Evolutionary conservation across 2,329 filamentous ascomycete genomes (phyloP), one percentile per base, ranked within the genome.

Genomic region (Ophiostoma montium): DNA sequence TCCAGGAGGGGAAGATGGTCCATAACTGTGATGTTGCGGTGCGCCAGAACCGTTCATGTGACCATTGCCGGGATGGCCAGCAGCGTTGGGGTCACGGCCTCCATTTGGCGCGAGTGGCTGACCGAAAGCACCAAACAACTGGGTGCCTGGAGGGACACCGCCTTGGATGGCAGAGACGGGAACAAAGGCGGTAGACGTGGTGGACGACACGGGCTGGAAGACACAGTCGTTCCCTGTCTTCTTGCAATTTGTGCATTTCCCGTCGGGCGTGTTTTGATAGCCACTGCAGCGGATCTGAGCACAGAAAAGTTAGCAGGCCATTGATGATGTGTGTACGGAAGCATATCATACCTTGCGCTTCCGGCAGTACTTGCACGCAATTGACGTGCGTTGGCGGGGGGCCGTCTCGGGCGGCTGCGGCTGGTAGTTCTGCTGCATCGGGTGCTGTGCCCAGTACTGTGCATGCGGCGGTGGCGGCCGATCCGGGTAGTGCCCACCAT

Each of bases 251-350:
- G 74, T 70, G 55, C 75, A 79, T 54, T 78, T 76, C 11, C 75
- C 75, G 18, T 75, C 75, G 0, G 72, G 71, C 0, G 72, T 74
- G 53, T 74, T 76, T 51, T 75, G 70, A 54, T 78, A 78, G 27
- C 75, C 75, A 53, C 74, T 78, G 64, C 75, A 79, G 35, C 75
- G 73, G 54, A 79, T 79, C 75, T 78, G n/a, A n/a, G n/a, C n/a
- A n/a, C n/a, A n/a, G n/a, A n/a, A n/a, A n/a, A n/a, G n/a, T n/a
- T n/a, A n/a, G n/a, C n/a, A n/a, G n/a, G n/a, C n/a, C n/a, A n/a
- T n/a, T n/a, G n/a, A n/a, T n/a, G n/a, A n/a, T n/a, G n/a, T n/a
- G n/a, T n/a, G n/a, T n/a, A n/a, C n/a, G n/a, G n/a, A n/a, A n/a
- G n/a, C n/a, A n/a, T n/a, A n/a, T n/a, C 59, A 57, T 57, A 78